phyloP scores from a whole-genome alignment of 176 grass and related monocot species.

The Calamus simplicifolius region DNA sequence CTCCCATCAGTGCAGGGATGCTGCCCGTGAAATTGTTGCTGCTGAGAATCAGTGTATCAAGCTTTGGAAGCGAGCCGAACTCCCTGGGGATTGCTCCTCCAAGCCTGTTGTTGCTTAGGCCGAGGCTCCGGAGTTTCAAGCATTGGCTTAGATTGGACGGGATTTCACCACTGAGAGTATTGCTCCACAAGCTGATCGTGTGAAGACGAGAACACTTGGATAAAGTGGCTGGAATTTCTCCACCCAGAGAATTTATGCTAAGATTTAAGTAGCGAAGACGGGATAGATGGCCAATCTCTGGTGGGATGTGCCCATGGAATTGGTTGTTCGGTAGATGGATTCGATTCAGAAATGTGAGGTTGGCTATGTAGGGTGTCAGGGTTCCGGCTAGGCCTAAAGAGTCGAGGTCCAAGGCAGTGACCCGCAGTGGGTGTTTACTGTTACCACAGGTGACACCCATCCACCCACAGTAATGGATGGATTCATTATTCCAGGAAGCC shows the following conservation, averaged over 20 bases:
- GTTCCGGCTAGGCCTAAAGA: too few species aligned
- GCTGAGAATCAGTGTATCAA: constrained; percentile 17
- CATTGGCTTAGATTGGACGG: constrained; percentile 32
- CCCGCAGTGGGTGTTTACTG: too few species aligned
- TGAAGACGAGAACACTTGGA: constrained; percentile 28
- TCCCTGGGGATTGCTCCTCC: constrained; percentile 19
- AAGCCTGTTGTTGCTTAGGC: constrained; percentile 26
- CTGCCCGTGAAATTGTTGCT: constrained; percentile 32
- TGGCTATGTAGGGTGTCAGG: too few species aligned
- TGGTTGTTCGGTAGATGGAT: too few species aligned
- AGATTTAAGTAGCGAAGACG: neutral
- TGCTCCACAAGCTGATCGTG: constrained; percentile 17
- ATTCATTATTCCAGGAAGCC: too few species aligned
- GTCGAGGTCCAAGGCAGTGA: too few species aligned
- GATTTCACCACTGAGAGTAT: constrained; percentile 31
- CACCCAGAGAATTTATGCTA: constrained; percentile 34
- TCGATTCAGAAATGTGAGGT: too few species aligned
- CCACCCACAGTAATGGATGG: too few species aligned
- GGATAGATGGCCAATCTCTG: too few species aligned
- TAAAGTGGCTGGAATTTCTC: constrained; percentile 22
- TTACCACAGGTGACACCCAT: too few species aligned
- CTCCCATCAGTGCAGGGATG: constrained; percentile 29
- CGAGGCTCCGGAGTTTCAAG: constrained; percentile 17
- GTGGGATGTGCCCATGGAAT: too few species aligned
- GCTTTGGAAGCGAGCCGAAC: constrained; percentile 16